Conservation (phyloP, 2,329 filamentous ascomycete genomes). For the Calonectria multiphialidica region DNA sequence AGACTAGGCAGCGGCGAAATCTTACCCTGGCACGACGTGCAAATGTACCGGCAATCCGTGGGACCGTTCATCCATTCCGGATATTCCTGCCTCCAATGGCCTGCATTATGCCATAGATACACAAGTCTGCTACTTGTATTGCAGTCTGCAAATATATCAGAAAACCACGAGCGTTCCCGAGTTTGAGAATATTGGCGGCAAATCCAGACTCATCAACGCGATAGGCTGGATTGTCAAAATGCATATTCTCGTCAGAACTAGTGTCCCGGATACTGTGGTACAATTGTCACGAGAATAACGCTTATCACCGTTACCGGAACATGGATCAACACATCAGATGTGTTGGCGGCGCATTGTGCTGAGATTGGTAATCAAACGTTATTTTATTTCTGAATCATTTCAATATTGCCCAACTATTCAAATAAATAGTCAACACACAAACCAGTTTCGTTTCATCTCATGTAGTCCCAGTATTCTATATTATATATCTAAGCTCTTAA, state of each 20-base stretch:
- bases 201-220: neutral
- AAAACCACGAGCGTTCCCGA: no score
- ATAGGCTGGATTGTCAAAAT: neutral
- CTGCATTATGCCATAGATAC: no score
- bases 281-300: no score
- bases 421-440: neutral
- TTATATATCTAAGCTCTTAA: neutral
- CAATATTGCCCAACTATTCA: neutral
- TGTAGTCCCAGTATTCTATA: neutral
- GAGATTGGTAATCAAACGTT: neutral
- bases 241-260: neutral
- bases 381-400: neutral
- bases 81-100: no score
- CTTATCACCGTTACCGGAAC: no score
- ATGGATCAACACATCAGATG: neutral
- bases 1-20: no score
- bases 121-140: no score
- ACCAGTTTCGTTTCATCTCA: neutral
- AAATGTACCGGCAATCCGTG: no score
- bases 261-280: neutral
- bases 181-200: neutral
- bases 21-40: no score
- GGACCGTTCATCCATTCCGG: no score
- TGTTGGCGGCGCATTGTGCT: no score
- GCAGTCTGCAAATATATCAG: no score